Conservation (phyloP, 345 rosid genomes). For the Citrus trifoliata region DNA sequence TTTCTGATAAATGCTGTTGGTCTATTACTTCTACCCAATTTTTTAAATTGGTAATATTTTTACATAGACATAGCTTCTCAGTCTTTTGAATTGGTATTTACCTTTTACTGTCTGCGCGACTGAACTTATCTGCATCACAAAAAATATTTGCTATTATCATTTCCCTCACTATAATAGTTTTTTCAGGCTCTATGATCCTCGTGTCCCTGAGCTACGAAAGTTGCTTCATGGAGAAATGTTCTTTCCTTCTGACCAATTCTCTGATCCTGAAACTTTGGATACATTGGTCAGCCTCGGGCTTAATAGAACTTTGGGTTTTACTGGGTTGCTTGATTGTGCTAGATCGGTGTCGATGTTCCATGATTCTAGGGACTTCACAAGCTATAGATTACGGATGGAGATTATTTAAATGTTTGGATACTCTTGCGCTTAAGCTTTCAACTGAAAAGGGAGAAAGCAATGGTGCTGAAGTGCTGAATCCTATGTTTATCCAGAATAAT, state of each 20-base stretch:
- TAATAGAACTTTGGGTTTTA: slow-evolving; percentile 53
- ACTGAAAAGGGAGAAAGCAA: slow-evolving; percentile 32
- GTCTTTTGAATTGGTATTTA: neutral
- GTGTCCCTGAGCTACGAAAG: slow-evolving; percentile 56
- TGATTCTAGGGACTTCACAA: slow-evolving; percentile 54
- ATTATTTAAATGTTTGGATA: slow-evolving; percentile 54
- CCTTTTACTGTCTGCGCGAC: neutral
- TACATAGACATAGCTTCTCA: neutral
- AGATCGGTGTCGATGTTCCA: slow-evolving; percentile 61
- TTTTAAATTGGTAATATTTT: neutral
- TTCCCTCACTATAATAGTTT: slow-evolving; percentile 25
- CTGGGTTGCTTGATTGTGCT: slow-evolving; percentile 82
- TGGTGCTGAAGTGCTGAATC: slow-evolving; percentile 30
- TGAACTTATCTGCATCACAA: neutral
- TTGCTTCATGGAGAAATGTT: slow-evolving; percentile 68
- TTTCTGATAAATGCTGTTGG: neutral
- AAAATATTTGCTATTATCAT: neutral
- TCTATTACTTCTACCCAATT: neutral
- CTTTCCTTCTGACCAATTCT: slow-evolving; percentile 78
- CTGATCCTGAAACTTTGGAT: slow-evolving; percentile 68
- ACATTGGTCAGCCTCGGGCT: slow-evolving; percentile 74
- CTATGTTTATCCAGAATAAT: slow-evolving; percentile 14
- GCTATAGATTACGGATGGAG: slow-evolving; percentile 53
- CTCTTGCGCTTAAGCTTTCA: slow-evolving; percentile 56
- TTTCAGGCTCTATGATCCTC: slow-evolving; percentile 95